Conservation (phyloP, 1,139 yeast genomes). For the Diutina scorzettiae region DNA sequence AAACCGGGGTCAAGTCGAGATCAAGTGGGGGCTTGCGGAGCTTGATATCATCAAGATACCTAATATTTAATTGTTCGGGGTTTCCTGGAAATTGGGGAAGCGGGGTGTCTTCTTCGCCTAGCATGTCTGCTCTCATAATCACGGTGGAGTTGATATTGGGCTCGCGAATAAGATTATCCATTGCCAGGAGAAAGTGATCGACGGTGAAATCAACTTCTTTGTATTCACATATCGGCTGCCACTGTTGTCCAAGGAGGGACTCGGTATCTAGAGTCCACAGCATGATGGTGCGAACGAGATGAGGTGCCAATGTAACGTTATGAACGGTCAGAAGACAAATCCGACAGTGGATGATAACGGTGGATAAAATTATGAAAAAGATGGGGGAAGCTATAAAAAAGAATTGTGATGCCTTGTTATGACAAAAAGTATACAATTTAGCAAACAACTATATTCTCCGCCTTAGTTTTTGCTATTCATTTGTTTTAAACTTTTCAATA, state of each 20-base stretch:
- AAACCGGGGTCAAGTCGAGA: slow-evolving; percentile 20
- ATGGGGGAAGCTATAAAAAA: too few relatives aligned
- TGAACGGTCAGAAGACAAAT: too few relatives aligned
- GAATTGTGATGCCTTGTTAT: too few relatives aligned
- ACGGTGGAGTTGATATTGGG: slow-evolving; percentile 92
- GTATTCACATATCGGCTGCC: slow-evolving; percentile 2
- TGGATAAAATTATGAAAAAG: too few relatives aligned
- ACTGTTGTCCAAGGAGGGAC: neutral
- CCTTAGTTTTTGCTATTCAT: too few relatives aligned
- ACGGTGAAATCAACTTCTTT: slow-evolving; percentile 22
- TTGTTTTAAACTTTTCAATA: too few relatives aligned
- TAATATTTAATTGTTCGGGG: slow-evolving; percentile 20
- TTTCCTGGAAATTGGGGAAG: slow-evolving; percentile 22
- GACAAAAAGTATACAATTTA: too few relatives aligned
- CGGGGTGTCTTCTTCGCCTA: slow-evolving; percentile 35
- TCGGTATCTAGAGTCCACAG: too few relatives aligned
- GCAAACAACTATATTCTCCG: too few relatives aligned
- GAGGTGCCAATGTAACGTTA: too few relatives aligned
- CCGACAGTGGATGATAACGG: too few relatives aligned
- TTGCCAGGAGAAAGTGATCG: slow-evolving; percentile 58
- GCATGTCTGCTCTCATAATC: slow-evolving; percentile 76
- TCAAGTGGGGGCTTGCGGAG: slow-evolving; percentile 36
- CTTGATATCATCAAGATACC: slow-evolving; percentile 43
- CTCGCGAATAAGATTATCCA: slow-evolving; percentile 68
- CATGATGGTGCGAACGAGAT: too few relatives aligned